These are phyloP conservation scores for Zizania palustris DNA, from an alignment of 202 grass and related monocot species.

Conservation along the genomic window DNA sequence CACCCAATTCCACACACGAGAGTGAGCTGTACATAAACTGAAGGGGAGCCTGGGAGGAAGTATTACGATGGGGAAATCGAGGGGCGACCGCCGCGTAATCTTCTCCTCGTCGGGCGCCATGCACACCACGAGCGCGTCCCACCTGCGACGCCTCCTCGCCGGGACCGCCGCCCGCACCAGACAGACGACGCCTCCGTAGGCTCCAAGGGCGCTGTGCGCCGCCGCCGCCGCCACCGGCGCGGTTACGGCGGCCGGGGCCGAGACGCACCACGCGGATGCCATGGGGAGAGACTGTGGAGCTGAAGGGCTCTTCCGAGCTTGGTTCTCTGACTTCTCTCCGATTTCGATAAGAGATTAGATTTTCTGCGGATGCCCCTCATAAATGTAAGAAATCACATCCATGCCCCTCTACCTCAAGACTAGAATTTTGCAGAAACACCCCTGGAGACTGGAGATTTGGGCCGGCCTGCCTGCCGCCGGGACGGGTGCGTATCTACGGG, in stretches of 20 bases:
- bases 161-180: neutral
- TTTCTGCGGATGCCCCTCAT: neutral
- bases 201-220: slow-evolving; percentile 20
- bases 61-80: slow-evolving; percentile 76
- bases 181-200: neutral
- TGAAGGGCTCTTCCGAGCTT: neutral
- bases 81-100: slow-evolving; percentile 66
- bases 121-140: slow-evolving; percentile 49
- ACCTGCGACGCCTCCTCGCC: slow-evolving; percentile 31
- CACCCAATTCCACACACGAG: neutral
- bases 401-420: neutral
- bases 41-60: neutral
- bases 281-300: slow-evolving; percentile 17
- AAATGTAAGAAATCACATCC: neutral
- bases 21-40: neutral
- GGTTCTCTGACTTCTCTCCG: neutral
- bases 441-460: neutral
- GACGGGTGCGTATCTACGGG: neutral
- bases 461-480: too few species aligned
- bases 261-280: slow-evolving; percentile 65
- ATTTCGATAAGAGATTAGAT: too few species aligned
- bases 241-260: slow-evolving; percentile 25
- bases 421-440: neutral
- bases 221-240: slow-evolving; percentile 4
- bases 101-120: slow-evolving; percentile 64